Evolutionary conservation across 1,284 basidiomycete genomes (phyloP).

Genomic region (Coniferiporia sulphurascens): DNA sequence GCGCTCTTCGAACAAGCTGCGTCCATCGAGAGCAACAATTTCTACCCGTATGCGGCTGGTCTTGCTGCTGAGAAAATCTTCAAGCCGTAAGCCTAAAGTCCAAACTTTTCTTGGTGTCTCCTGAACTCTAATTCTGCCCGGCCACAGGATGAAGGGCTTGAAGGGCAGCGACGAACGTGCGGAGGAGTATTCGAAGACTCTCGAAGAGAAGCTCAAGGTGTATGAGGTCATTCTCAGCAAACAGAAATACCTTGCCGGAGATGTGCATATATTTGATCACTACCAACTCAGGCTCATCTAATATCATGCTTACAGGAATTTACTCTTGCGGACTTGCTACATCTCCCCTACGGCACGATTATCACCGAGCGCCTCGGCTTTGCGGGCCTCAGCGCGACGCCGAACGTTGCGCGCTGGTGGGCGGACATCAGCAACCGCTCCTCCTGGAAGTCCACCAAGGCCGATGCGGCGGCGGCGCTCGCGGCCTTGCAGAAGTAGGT

Average conservation of each 20-base stretch:
- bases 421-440: slow-evolving; percentile 11
- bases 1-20: slow-evolving; percentile 32
- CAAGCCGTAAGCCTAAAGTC: neutral
- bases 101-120: neutral
- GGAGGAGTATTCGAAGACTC: slow-evolving; percentile 22
- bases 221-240: slow-evolving; percentile 45
- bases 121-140: neutral
- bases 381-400: neutral
- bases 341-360: slow-evolving; percentile 9
- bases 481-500: too few species aligned
- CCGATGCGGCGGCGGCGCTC: neutral
- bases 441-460: slow-evolving; percentile 14
- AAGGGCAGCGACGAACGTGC: slow-evolving; percentile 26
- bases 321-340: slow-evolving; percentile 15
- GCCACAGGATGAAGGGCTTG: slow-evolving; percentile 1
- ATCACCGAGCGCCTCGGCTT: slow-evolving; percentile 2
- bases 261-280: slow-evolving; percentile 26
- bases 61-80: slow-evolving; percentile 25
- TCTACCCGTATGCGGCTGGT: slow-evolving; percentile 25
- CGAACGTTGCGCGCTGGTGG: slow-evolving; percentile 21
- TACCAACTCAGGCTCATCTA: neutral
- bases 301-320: slow-evolving; percentile 5
- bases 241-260: slow-evolving; percentile 43
- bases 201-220: slow-evolving; percentile 36
- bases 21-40: slow-evolving; percentile 31